Evolutionary conservation across 2,329 filamentous ascomycete genomes (phyloP), one percentile per base, ranked within the genome.

Genomic region (Fusarium caatingaense): DNA sequence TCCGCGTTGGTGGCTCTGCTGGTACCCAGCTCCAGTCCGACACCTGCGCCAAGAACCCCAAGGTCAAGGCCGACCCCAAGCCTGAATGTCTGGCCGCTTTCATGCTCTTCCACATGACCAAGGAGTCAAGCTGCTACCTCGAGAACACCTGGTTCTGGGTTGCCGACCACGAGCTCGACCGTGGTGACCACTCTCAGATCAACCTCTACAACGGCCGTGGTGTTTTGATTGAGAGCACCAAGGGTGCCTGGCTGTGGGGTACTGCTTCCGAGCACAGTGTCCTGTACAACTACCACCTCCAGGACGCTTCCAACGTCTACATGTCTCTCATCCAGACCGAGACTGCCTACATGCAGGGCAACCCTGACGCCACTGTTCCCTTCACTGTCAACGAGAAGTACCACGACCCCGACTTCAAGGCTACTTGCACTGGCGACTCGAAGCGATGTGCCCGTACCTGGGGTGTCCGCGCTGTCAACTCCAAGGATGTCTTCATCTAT

Each of bases 91-190:
- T 91, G 40, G 94, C 91, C 34, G 88, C 92, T 27, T 96, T 93
- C 80, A 78, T 92, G 78, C 81, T 93, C 71, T 80, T 92, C 42
- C 90, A 92, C 78, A 76, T 92, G 53, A 91, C 89, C 4, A 63
- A 80, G n/a, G 77, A 84, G 34, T 86, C 87, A 54, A 91, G 89
- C 72, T 88, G 89, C 47, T 97, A 97, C 82, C 83, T 97, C 46
- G 94, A 98, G 84, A 97, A 97, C 82, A 89, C 86, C 48, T 97
- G 93, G 93, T 91, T 93, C 80, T 97, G 94, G 93, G 91, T 93
- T 48, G 89, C 94, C 5, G 94, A 97, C 78, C 94, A 97, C 83
- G 93, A 97, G 77, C 90, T 97, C 25, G 94, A 97, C 78, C 86
- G 89, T 15, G 69, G 80, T 11, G 90, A 91, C 75, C 88, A 92